A percentile compares a stretch with the other conserved stretches of the same genome.
These are phyloP conservation scores for Neospermospora avenae DNA, from an alignment of 2,329 filamentous ascomycete species.

Conservation along the genomic window DNA sequence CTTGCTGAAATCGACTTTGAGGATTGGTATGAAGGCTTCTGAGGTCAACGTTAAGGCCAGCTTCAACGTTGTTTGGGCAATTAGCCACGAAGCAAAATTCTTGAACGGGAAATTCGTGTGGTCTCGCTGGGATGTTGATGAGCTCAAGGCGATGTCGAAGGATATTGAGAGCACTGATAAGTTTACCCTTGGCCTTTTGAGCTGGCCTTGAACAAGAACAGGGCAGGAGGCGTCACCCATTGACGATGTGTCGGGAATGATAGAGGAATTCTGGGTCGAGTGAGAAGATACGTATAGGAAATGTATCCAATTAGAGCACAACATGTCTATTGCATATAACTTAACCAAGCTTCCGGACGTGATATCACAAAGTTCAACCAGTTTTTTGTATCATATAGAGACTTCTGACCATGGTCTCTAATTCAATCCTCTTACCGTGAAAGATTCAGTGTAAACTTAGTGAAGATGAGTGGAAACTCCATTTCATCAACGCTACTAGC, in stretches of 20 bases:
- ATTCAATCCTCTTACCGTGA: no score
- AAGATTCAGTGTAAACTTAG: no score
- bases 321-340: background rate
- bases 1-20: background rate
- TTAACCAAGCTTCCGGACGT: no score
- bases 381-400: no score
- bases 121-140: constrained; percentile 49
- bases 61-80: constrained; percentile 7
- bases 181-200: constrained; percentile 7
- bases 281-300: background rate
- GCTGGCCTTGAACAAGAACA: constrained; percentile 6
- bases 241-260: background rate
- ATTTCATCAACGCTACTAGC: no score
- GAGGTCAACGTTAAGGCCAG: constrained; percentile 19
- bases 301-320: background rate
- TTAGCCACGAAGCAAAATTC: constrained; percentile 39
- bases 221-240: background rate
- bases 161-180: background rate
- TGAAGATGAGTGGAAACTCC: no score
- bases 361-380: no score
- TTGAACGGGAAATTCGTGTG: constrained; percentile 45
- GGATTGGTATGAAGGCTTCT: constrained; percentile 9
- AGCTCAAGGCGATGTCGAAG: constrained; percentile 40
- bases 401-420: no score
- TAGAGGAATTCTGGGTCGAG: background rate